Percentiles rank a stretch among this genome's conserved stretches.
Evolutionary conservation across 192 early-diverging fungal species (phyloP).

Genomic region (Backusella psychrophila): DNA sequence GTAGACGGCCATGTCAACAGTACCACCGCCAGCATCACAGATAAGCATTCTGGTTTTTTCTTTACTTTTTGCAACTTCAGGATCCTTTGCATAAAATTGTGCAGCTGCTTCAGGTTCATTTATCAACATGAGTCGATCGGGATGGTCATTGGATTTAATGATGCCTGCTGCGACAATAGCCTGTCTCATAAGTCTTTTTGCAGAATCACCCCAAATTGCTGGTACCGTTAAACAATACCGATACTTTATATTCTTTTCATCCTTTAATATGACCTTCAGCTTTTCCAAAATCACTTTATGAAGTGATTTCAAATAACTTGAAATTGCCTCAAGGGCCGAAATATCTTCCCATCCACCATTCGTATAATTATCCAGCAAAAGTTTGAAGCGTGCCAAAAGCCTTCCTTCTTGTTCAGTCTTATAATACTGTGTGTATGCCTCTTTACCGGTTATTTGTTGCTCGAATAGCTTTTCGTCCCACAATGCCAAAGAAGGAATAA

Average conservation of each 20-base stretch:
- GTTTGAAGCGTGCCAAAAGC: not conserved
- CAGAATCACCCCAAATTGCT: conserved; percentile 37
- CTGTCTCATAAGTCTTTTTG: conserved; percentile 41
- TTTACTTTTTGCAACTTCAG: conserved; percentile 39
- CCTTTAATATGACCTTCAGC: not conserved
- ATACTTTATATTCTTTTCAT: not conserved
- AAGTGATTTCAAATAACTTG: conserved; percentile 7
- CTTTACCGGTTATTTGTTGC: conserved; percentile 32
- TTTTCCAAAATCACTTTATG: not conserved
- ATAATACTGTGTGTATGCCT: conserved; percentile 32
- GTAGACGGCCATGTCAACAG: conserved; percentile 44
- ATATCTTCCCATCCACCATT: conserved; percentile 14
- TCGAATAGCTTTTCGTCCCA: not conserved
- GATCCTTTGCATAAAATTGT: conserved; percentile 39
- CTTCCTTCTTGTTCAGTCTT: conserved; percentile 29
- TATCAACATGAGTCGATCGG: conserved; percentile 32
- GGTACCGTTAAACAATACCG: conserved; percentile 19
- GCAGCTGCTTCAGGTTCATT: conserved; percentile 43
- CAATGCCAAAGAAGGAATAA: not conserved
- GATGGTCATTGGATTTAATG: conserved; percentile 29
- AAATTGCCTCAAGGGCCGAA: conserved; percentile 29
- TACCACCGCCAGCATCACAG: conserved; percentile 47
- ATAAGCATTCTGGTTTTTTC: conserved; percentile 39
- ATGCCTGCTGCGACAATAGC: conserved; percentile 41
- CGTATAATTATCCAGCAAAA: not conserved